Evolutionary conservation across 1,284 basidiomycete genomes (phyloP).

Genomic region (Cutaneotrichosporon sp.): DNA sequence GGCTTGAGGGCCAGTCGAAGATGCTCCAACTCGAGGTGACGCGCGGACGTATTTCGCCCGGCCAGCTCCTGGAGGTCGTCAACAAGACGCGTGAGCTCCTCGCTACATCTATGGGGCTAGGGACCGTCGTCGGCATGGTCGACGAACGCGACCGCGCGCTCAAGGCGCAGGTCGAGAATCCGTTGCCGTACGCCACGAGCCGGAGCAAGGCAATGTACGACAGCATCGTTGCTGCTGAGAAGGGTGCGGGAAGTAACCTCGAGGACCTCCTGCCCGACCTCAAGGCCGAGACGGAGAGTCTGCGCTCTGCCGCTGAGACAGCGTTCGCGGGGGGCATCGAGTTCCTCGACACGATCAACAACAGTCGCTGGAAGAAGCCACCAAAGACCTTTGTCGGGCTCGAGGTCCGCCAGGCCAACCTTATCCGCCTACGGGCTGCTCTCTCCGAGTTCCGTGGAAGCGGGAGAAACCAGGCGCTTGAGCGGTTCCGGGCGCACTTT

Average conservation of each 20-base stretch:
- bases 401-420: conserved; percentile 53
- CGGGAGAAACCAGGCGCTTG: conserved; percentile 57
- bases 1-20: conserved; percentile 35
- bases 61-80: conserved; percentile 49
- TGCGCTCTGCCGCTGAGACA: conserved; percentile 54
- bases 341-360: conserved; percentile 58
- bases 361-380: conserved; percentile 56
- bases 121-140: conserved; percentile 41
- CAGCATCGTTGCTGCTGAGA: conserved; percentile 16
- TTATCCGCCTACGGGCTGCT: conserved; percentile 50
- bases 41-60: conserved; percentile 51
- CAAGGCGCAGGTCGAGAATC: conserved; percentile 14
- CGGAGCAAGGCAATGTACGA: conserved; percentile 9
- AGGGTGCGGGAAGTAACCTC: conserved; percentile 18
- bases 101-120: conserved; percentile 37
- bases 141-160: conserved; percentile 34
- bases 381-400: conserved; percentile 29
- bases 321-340: conserved; percentile 52
- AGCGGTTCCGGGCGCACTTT: conserved; percentile 57
- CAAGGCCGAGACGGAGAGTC: conserved; percentile 54
- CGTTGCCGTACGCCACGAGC: conserved; percentile 19
- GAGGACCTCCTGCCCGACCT: conserved; percentile 59
- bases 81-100: conserved; percentile 44
- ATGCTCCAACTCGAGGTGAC: conserved; percentile 56
- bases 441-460: conserved; percentile 55